Evolutionary conservation across 768 basidiomycete genomes (phyloP).

Genomic region (Inosperma sp.): DNA sequence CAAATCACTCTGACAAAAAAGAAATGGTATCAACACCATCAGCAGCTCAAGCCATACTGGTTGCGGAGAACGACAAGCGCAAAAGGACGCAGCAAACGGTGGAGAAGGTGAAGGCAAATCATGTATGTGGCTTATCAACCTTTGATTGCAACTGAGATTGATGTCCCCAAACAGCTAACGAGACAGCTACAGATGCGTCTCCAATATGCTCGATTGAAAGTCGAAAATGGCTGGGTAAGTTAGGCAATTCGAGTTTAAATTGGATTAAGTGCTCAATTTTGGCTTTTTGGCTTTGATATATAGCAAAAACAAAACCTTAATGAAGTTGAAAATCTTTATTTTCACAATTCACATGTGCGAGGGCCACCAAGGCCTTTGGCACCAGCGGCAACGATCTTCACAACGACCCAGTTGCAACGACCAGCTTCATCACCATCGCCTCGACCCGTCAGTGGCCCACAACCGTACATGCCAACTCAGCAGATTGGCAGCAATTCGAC

Average conservation of each 20-base stretch:
- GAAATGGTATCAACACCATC: slow-evolving; percentile 35
- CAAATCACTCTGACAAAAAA: background rate
- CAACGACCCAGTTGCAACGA: slow-evolving; percentile 23
- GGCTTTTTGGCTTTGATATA: slow-evolving; percentile 5
- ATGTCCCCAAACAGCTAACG: slow-evolving; percentile 45
- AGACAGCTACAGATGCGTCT: slow-evolving; percentile 69
- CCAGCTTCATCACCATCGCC: slow-evolving; percentile 2
- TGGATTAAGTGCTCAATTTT: slow-evolving; percentile 2
- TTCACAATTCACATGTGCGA: slow-evolving; percentile 60
- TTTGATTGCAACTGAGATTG: background rate
- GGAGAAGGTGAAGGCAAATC: slow-evolving; percentile 53
- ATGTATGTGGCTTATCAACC: slow-evolving; percentile 38
- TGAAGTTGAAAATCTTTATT: slow-evolving; percentile 81
- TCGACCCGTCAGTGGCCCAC: background rate
- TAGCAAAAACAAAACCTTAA: slow-evolving; percentile 76
- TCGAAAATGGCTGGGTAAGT: slow-evolving; percentile 78
- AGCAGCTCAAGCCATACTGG: slow-evolving; percentile 26
- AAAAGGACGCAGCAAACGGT: slow-evolving; percentile 19
- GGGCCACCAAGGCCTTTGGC: slow-evolving; percentile 16
- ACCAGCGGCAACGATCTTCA: slow-evolving; percentile 18
- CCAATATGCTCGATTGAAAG: slow-evolving; percentile 74
- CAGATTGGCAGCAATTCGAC: too few species aligned
- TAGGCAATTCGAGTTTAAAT: background rate
- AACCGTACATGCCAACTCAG: background rate
- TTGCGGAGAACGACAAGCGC: slow-evolving; percentile 25